Percentiles rank a stretch among this genome's conserved stretches.
phyloP scores from a whole-genome alignment of 768 basidiomycete genomes.

The Postia placenta region DNA sequence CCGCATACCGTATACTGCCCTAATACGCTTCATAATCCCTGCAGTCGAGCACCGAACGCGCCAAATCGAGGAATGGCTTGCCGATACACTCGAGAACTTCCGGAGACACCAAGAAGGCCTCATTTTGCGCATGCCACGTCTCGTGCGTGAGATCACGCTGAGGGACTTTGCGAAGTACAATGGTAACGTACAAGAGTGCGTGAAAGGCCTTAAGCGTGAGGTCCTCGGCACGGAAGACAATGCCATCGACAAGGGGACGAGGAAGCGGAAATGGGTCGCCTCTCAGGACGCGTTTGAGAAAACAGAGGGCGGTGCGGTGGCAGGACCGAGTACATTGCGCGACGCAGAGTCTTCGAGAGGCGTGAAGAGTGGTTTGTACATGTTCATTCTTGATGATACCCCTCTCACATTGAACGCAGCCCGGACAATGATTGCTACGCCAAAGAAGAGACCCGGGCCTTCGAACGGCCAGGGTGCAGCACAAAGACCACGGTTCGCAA shows the following conservation, averaged over 20 bases:
- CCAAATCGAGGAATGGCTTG: slow-evolving; percentile 72
- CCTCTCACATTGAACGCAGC: slow-evolving; percentile 26
- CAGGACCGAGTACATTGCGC: slow-evolving; percentile 8
- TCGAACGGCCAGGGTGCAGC: slow-evolving; percentile 50
- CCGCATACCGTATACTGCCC: background rate
- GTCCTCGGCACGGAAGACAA: slow-evolving; percentile 45
- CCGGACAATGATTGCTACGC: slow-evolving; percentile 41
- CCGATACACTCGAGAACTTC: slow-evolving; percentile 69
- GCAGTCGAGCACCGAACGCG: slow-evolving; percentile 68
- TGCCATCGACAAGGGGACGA: slow-evolving; percentile 56
- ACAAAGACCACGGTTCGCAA: slow-evolving; percentile 34
- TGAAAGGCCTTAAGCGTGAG: slow-evolving; percentile 64
- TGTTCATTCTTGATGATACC: background rate
- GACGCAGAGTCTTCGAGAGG: slow-evolving; percentile 38
- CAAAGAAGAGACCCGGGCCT: slow-evolving; percentile 44
- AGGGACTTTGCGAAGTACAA: slow-evolving; percentile 77
- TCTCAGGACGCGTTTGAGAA: slow-evolving; percentile 48
- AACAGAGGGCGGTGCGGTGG: slow-evolving; percentile 26
- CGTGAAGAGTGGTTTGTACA: slow-evolving; percentile 51
- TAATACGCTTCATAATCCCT: background rate
- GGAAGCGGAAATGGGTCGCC: slow-evolving; percentile 75
- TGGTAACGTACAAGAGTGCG: slow-evolving; percentile 66
- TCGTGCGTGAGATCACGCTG: slow-evolving; percentile 66
- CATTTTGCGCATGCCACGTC: slow-evolving; percentile 68
- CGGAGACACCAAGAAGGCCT: slow-evolving; percentile 69